Evolutionary conservation across 2,329 filamentous ascomycete genomes (phyloP), one percentile per base, ranked within the genome.

Genomic region (Fusarium sp.): DNA sequence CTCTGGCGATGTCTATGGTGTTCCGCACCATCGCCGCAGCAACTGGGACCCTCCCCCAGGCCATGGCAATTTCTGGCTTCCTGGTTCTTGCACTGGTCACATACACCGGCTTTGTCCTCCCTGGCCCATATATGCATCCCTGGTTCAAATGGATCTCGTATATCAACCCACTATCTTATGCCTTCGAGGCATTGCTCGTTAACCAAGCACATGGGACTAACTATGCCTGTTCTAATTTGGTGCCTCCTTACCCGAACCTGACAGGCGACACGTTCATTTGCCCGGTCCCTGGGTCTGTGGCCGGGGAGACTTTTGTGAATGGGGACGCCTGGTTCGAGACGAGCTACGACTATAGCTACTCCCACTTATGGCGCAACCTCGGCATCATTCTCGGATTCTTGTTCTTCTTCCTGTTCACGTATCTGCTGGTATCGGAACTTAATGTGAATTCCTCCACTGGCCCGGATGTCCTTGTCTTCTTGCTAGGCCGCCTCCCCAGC

Each of bases 1-100:
- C 55, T 5, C 17, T 58, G 27, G 55, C 55, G 9, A 58, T 58
- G 55, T 58, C 55, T 11, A 58, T 58, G 55, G 25, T 58, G 1
- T 95, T 95, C 84, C 86, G 93, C 36, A 92, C 90, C 0, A 89
- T 95, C 74, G 93, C 89, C 1, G 89, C 92, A 0, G 22, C 36
- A 17, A 59, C 45, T 4, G 7, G 7, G 4, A 50, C 56, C 27
- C 36, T 59, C 7, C 20, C 45, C 9, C 45, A 59, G n/a, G 45
- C 45, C 8, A 52, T 59, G 56, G 45, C 45, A 14, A n/a, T 59
- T 9, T 50, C 56, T 52, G 56, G 56, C 6, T 41, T 52, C 5
- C 36, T 59, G 4, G 56, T 59, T 20, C 56, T 59, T 35, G 45
- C 45, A 3, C 27, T 59, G 6, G 44, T 59, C 22, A 52, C 47